phyloP scores from a whole-genome alignment of 2,329 filamentous ascomycete genomes.

The Akanthomyces lecanii region DNA sequence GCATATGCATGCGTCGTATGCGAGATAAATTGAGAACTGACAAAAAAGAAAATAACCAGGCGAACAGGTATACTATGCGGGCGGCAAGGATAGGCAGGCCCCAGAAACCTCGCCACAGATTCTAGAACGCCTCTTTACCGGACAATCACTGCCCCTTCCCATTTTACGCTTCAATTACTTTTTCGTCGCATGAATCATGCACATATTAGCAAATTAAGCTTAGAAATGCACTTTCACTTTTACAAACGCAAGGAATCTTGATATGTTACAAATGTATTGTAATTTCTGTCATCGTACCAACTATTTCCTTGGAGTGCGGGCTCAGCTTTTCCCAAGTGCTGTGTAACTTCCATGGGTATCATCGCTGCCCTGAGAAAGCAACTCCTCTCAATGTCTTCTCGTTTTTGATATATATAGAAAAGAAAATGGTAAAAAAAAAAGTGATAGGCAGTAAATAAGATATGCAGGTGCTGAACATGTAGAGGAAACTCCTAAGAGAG shows the following conservation, averaged over 20 bases:
- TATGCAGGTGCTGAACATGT: neutral
- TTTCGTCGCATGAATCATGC: too few species aligned
- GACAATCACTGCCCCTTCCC: neutral
- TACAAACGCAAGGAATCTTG: neutral
- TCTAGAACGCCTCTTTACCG: neutral
- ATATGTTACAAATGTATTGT: neutral
- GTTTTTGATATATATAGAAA: neutral
- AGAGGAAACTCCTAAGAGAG: neutral
- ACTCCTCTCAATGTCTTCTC: neutral
- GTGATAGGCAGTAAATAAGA: neutral
- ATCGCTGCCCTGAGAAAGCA: neutral
- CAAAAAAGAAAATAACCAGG: neutral
- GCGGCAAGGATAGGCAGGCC: neutral
- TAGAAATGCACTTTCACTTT: too few species aligned
- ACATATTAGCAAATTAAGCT: too few species aligned
- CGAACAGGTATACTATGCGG: neutral
- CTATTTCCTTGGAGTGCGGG: neutral
- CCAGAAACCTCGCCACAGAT: neutral
- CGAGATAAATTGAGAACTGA: constrained; percentile 6
- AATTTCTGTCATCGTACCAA: neutral
- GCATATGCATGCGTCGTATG: neutral
- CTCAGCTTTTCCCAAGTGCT: constrained; percentile 2
- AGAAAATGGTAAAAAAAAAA: neutral
- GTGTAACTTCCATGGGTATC: neutral
- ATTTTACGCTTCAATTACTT: neutral